These are phyloP conservation scores for Insectozyma bohioensis DNA, from an alignment of 1,139 yeast species.

Conservation along the genomic window DNA sequence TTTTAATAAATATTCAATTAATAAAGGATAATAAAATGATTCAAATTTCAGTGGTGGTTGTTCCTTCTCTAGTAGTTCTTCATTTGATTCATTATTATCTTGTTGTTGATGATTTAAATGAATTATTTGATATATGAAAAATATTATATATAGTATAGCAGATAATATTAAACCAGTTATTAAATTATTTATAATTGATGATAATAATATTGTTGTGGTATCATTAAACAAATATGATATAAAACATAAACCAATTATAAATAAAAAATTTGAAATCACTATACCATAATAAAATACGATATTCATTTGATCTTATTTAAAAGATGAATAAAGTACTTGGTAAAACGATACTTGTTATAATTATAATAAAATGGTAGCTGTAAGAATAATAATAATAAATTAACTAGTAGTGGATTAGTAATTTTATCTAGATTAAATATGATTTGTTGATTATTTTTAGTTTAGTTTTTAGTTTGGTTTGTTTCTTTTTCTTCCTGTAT, in stretches of 20 bases:
- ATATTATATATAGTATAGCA: conserved; percentile 1
- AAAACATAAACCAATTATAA: background rate
- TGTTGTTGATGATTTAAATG: background rate
- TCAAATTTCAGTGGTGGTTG: too few relatives aligned
- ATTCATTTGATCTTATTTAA: conserved; percentile 2
- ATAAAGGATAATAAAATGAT: conserved; percentile 12
- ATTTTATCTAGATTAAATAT: too few relatives aligned
- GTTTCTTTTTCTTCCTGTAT: too few relatives aligned
- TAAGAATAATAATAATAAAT: too few relatives aligned
- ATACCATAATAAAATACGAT: conserved; percentile 4
- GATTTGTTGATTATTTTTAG: too few relatives aligned
- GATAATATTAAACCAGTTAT: conserved; percentile 9
- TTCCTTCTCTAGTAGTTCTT: too few relatives aligned
- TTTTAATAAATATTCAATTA: conserved; percentile 11
- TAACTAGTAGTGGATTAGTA: too few relatives aligned
- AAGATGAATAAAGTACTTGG: too few relatives aligned
- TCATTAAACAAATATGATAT: background rate
- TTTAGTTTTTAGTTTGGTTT: too few relatives aligned
- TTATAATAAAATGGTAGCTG: too few relatives aligned
- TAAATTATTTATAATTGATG: conserved; percentile 5
- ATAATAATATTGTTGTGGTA: background rate
- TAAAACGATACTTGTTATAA: background rate
- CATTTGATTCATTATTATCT: background rate
- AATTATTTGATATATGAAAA: conserved; percentile 2
- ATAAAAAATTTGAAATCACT: background rate